Conservation (phyloP, 2,329 filamentous ascomycete genomes). For the Fusarium cicatricum region DNA sequence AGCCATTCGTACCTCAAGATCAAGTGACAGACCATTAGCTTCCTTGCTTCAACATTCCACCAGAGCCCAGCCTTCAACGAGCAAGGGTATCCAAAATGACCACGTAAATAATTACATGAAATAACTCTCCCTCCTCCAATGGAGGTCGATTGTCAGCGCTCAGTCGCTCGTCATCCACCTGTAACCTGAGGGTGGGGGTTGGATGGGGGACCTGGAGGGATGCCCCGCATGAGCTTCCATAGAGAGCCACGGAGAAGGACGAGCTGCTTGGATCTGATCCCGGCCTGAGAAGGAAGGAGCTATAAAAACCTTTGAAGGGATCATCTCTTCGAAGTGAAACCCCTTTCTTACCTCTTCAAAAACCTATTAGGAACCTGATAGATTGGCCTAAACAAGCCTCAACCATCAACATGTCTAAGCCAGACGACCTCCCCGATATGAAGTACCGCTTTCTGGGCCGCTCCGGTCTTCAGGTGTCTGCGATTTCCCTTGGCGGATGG, state of each 20-base stretch:
- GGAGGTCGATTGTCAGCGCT: not conserved
- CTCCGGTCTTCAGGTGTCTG: constrained; percentile 77
- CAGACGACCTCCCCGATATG: constrained; percentile 62
- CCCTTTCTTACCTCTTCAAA: too few relatives aligned
- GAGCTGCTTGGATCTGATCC: too few relatives aligned
- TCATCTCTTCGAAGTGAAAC: too few relatives aligned
- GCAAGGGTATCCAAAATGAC: not conserved
- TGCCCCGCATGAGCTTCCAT: constrained; percentile 24
- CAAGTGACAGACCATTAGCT: too few relatives aligned
- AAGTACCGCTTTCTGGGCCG: constrained; percentile 76
- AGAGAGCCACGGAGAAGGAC: too few relatives aligned
- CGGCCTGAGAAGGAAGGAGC: not conserved
- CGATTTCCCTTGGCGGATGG: constrained; percentile 76
- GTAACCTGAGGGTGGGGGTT: not conserved
- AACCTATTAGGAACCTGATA: too few relatives aligned
- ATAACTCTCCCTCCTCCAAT: not conserved
- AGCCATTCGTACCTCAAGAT: too few relatives aligned
- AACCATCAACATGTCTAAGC: constrained; percentile 48
- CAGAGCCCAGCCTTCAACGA: not conserved
- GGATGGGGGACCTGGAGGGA: too few relatives aligned
- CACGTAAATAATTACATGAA: not conserved
- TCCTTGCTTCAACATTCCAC: not conserved
- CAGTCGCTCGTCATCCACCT: not conserved
- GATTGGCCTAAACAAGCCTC: too few relatives aligned
- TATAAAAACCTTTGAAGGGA: constrained; percentile 13